phyloP scores from a whole-genome alignment of 495 filamentous ascomycete species.

The Penicillium maclennaniae region DNA sequence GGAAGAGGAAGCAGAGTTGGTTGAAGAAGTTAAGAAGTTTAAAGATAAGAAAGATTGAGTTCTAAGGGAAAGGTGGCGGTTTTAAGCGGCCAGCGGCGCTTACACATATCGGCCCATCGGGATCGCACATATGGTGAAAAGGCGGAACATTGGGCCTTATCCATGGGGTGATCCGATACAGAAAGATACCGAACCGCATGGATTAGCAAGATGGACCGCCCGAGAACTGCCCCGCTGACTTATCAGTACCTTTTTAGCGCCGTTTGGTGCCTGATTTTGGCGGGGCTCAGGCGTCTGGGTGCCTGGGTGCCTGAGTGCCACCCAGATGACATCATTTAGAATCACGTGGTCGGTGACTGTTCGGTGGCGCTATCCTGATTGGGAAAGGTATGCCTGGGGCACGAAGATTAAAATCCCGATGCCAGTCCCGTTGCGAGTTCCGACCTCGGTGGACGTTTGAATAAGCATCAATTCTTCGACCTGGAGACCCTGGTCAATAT shows the following conservation, averaged over 20 bases:
- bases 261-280: conserved; percentile 1
- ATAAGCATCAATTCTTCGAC: not conserved
- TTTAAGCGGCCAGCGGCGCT: conserved; percentile 20
- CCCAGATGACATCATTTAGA: not conserved
- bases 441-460: not conserved
- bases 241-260: not conserved
- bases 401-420: not conserved
- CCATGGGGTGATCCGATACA: conserved; percentile 40
- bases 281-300: not conserved
- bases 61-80: conserved; percentile 7
- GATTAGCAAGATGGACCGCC: conserved; percentile 42
- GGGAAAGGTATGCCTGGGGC: not conserved
- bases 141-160: conserved; percentile 9
- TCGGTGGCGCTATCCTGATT: not conserved
- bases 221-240: conserved; percentile 25
- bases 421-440: not conserved
- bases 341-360: not conserved
- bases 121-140: conserved; percentile 22
- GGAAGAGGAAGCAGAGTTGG: conserved; percentile 8
- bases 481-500: not conserved
- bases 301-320: not conserved
- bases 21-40: conserved; percentile 10
- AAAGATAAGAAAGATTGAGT: not conserved
- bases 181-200: conserved; percentile 45
- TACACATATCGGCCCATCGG: conserved; percentile 35